A percentile compares a stretch with the other conserved stretches of the same genome.
Evolutionary conservation across 495 filamentous ascomycete species (phyloP).

Genomic region (Monascus purpureus): DNA sequence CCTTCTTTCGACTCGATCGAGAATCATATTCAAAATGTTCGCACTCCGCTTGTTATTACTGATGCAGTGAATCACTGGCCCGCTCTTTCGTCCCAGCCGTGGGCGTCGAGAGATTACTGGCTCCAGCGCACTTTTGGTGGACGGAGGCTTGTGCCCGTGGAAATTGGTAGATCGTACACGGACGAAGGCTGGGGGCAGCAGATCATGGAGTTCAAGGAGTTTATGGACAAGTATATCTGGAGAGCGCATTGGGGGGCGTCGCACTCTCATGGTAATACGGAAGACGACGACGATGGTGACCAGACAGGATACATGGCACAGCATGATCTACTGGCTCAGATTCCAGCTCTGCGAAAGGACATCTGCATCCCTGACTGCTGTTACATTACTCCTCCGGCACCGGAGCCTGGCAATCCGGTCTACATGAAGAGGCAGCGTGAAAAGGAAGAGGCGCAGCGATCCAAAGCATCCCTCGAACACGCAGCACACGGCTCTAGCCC

Average conservation of each 20-base stretch:
- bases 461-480: background rate
- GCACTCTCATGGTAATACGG: slow-evolving; percentile 2
- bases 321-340: slow-evolving; percentile 72
- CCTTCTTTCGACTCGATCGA: slow-evolving; percentile 52
- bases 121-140: slow-evolving; percentile 62
- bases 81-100: slow-evolving; percentile 51
- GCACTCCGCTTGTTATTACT: slow-evolving; percentile 58
- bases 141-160: slow-evolving; percentile 69
- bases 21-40: slow-evolving; percentile 35
- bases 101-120: slow-evolving; percentile 64
- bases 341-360: slow-evolving; percentile 63
- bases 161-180: slow-evolving; percentile 82
- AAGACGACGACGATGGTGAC: slow-evolving; percentile 4
- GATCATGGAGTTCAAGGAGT: slow-evolving; percentile 63
- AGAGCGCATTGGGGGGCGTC: slow-evolving; percentile 2
- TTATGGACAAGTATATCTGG: slow-evolving; percentile 48
- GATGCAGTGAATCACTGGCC: slow-evolving; percentile 60
- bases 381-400: slow-evolving; percentile 46
- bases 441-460: slow-evolving; percentile 13
- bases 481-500: no score
- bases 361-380: slow-evolving; percentile 76
- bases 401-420: slow-evolving; percentile 34
- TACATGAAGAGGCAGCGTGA: slow-evolving; percentile 29
- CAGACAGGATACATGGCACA: slow-evolving; percentile 75
- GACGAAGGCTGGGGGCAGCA: slow-evolving; percentile 76